Base-by-base conservation (phyloP, 148 eudicot species). In the Drosera capensis region DNA sequence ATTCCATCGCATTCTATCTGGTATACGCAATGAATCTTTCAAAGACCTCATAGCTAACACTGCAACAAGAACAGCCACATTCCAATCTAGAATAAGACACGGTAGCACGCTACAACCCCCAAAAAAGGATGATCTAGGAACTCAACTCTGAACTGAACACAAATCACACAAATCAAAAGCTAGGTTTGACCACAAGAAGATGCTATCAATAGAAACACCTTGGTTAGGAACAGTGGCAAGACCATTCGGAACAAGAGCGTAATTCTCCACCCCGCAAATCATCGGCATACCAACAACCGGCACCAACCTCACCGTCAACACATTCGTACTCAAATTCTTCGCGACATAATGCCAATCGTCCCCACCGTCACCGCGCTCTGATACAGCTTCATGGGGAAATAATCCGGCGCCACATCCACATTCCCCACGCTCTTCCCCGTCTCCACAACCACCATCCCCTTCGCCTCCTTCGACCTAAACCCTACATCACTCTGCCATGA, bases 1-100 rank as follows among this genome's bases (percentile, higher is more conserved):
- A 40, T 90, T 90, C 99, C 99, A 90, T 49, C 99, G 95, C 99
- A 90, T 90, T 66, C 99, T 75, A 36, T 61, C 86, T 8, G 99
- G 99, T 57, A 90, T 63, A 29, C 69, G 67, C 38, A 90, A 84
- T 1, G 99, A 85, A 52, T 78, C 88, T 57, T 85, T 90, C 49
- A 90, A 63, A 21, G 82, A 79, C 58, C 64, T 71, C 99, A 90
- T 90, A 39, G 99, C 99, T 56, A 67, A 41, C 50, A 70, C 99
- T 90, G 82, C 67, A 69, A 26, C 19, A 47, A 42, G 40, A 29
- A n/a, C n/a, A n/a, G n/a, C n/a, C n/a, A n/a, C n/a, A n/a, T n/a
- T n/a, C n/a, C n/a, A n/a, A n/a, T n/a, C n/a, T n/a, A n/a, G n/a
- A n/a, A n/a, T n/a, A n/a, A n/a, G n/a, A n/a, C n/a, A n/a, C n/a